A percentile compares a stretch with the other conserved stretches of the same genome.
phyloP scores from a whole-genome alignment of 169 alveolate genomes.

The Cryptosporidium xiaoi region DNA sequence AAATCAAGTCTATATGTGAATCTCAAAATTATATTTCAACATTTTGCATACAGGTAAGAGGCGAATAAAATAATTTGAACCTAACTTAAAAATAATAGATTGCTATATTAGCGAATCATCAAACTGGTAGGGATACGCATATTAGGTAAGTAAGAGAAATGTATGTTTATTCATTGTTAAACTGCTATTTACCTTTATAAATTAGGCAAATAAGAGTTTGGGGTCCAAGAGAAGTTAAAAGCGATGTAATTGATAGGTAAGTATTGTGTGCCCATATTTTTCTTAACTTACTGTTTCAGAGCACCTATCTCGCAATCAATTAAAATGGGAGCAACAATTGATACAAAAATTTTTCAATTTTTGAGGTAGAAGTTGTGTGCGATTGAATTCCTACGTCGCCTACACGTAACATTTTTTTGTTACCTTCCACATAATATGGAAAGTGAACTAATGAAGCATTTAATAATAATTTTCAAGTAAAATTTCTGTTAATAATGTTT shows the following conservation, averaged over 20 bases:
- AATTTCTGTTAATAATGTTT: not conserved
- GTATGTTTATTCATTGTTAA: not conserved
- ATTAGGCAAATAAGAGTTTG: constrained; percentile 73
- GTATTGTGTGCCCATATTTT: not conserved
- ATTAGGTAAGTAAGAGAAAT: constrained; percentile 81
- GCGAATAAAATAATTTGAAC: not conserved
- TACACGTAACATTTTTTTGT: constrained; percentile 42
- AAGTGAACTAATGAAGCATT: not conserved
- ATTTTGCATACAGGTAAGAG: constrained; percentile 72
- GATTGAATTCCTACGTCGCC: not conserved
- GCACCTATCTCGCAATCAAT: constrained; percentile 62
- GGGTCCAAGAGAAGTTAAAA: constrained; percentile 67
- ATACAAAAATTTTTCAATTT: constrained; percentile 50
- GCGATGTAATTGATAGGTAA: constrained; percentile 44
- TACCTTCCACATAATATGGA: constrained; percentile 32
- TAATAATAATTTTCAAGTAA: not conserved
- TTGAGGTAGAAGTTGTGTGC: constrained; percentile 9
- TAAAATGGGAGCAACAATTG: constrained; percentile 60
- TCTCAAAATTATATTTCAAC: constrained; percentile 76
- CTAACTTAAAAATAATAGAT: constrained; percentile 75
- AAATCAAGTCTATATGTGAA: constrained; percentile 81
- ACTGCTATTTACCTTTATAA: not conserved
- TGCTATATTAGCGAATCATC: constrained; percentile 84
- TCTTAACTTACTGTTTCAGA: not conserved
- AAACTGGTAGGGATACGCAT: constrained; percentile 87